Conservation (phyloP, 2,329 filamentous ascomycete species). For the Balansia obtecta region DNA sequence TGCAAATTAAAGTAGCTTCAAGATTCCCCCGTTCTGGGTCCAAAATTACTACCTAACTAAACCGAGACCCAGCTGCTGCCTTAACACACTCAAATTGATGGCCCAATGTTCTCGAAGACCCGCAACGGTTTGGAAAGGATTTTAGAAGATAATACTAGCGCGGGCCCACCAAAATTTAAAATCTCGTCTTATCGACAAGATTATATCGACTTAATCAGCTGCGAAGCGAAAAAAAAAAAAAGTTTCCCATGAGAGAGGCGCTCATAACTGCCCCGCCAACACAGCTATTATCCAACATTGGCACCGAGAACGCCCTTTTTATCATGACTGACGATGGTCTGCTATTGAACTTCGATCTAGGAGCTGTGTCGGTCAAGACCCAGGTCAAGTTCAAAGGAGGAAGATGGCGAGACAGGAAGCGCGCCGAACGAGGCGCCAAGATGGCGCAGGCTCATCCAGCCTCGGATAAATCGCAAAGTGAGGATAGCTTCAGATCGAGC, state of each 20-base stretch:
- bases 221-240: constrained; percentile 11
- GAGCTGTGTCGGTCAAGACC: constrained; percentile 50
- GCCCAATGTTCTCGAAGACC: too few species aligned
- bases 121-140: too few species aligned
- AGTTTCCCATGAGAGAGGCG: constrained; percentile 8
- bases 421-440: constrained; percentile 36
- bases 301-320: neutral
- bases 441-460: constrained; percentile 13
- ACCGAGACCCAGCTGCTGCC: too few species aligned
- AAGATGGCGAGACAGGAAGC: constrained; percentile 81
- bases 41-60: too few species aligned
- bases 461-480: constrained; percentile 12
- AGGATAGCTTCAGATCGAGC: constrained; percentile 21
- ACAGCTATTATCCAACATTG: neutral
- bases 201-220: neutral
- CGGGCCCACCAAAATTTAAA: too few species aligned
- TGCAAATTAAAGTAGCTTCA: too few species aligned
- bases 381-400: constrained; percentile 69
- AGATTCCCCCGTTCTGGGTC: too few species aligned
- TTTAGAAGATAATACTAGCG: too few species aligned
- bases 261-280: constrained; percentile 5
- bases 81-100: too few species aligned
- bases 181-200: constrained; percentile 14
- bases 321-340: constrained; percentile 89
- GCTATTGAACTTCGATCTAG: constrained; percentile 81